Percentiles rank a stretch among this genome's conserved stretches.
Evolutionary conservation across 495 filamentous ascomycete genomes (phyloP).

Genomic region (Trichocladium uniseriatum): DNA sequence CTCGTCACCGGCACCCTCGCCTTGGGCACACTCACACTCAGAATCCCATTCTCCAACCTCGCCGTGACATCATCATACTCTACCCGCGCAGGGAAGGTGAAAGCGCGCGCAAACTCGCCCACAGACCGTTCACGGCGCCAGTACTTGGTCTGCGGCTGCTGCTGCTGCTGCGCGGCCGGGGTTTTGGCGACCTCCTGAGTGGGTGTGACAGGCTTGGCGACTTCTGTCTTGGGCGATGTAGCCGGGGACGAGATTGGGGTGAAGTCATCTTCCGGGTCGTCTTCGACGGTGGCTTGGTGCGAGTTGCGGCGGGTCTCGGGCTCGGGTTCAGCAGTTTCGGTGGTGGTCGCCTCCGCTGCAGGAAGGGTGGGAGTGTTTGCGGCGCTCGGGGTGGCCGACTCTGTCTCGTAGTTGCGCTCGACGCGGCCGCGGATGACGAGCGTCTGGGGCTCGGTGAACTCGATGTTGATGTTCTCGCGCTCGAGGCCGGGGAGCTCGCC

Average conservation of each 20-base stretch:
- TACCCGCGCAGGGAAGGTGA: constrained; percentile 65
- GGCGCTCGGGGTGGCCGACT: constrained; percentile 25
- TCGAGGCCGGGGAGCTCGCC: constrained; percentile 82
- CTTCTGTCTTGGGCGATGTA: background rate
- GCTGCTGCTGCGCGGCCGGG: background rate
- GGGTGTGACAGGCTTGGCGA: constrained; percentile 11
- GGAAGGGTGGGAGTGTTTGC: background rate
- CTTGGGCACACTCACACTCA: constrained; percentile 71
- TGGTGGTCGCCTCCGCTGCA: constrained; percentile 19
- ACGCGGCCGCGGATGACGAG: constrained; percentile 62
- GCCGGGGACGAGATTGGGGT: background rate
- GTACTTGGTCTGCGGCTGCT: constrained; percentile 45
- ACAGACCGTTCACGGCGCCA: constrained; percentile 74
- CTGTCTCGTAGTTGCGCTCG: constrained; percentile 46
- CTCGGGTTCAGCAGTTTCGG: background rate
- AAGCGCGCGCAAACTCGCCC: constrained; percentile 70
- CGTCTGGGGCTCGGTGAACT: constrained; percentile 74
- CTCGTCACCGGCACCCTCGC: background rate
- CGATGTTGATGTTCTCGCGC: constrained; percentile 67
- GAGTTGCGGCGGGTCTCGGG: constrained; percentile 30
- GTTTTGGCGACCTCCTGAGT: constrained; percentile 18
- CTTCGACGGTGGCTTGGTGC: constrained; percentile 25
- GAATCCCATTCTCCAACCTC: constrained; percentile 47
- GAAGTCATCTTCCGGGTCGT: constrained; percentile 14
- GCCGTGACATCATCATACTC: constrained; percentile 73